Percentiles rank a stretch among this genome's conserved stretches.
phyloP scores from a whole-genome alignment of 1,139 yeast genomes.

The Yarrowia galli region DNA sequence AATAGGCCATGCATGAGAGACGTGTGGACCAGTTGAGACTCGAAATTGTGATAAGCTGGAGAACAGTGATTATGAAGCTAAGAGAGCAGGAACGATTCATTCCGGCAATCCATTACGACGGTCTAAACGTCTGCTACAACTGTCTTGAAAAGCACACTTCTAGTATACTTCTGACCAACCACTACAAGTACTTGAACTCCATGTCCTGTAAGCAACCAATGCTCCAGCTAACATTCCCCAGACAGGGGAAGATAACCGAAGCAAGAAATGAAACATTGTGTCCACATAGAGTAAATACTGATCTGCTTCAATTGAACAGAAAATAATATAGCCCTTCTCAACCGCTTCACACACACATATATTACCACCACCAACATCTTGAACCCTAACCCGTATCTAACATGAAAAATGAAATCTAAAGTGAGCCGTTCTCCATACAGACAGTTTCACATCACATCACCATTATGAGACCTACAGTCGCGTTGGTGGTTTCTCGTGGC shows the following conservation, averaged over 20 bases:
- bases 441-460: background rate
- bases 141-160: too few relatives aligned
- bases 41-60: background rate
- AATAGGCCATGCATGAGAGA: background rate
- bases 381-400: slow-evolving; percentile 26
- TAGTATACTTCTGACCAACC: too few relatives aligned
- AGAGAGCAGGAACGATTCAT: too few relatives aligned
- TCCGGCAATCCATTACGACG: too few relatives aligned
- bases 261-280: too few relatives aligned
- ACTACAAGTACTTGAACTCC: too few relatives aligned
- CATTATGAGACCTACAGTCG: slow-evolving; percentile 13
- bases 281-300: too few relatives aligned
- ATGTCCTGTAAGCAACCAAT: too few relatives aligned
- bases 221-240: too few relatives aligned
- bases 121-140: too few relatives aligned
- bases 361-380: background rate
- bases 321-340: background rate
- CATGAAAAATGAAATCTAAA: slow-evolving; percentile 9
- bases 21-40: background rate
- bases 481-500: background rate
- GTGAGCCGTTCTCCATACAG: background rate
- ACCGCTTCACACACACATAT: background rate
- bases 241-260: too few relatives aligned
- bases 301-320: too few relatives aligned
- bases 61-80: background rate